phyloP scores from a whole-genome alignment of 352 stramenopile species.

The Phytopythium oedochilum region DNA sequence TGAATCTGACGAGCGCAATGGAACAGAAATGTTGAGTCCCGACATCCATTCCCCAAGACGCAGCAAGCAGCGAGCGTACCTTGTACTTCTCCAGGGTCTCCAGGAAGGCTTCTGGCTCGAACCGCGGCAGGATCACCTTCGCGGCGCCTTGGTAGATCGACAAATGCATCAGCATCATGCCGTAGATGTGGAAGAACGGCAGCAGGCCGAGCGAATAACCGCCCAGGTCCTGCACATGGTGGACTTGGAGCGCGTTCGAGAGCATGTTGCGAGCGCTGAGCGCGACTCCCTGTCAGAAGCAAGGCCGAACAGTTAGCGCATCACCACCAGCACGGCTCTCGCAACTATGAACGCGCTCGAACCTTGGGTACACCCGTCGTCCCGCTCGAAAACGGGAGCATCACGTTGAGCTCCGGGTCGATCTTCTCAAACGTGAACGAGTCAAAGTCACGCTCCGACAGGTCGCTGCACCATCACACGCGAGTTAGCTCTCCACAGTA shows the following conservation, averaged over 20 bases:
- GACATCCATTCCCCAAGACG: background rate
- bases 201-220: conserved; percentile 60
- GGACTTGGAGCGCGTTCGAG: conserved; percentile 84
- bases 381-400: conserved; percentile 92
- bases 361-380: conserved; percentile 91
- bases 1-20: conserved; percentile 17
- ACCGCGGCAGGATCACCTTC: conserved; percentile 86
- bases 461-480: conserved; percentile 30
- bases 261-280: conserved; percentile 89
- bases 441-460: conserved; percentile 27
- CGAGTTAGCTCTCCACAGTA: no score
- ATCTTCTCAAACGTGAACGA: conserved; percentile 36
- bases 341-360: background rate
- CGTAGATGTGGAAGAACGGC: conserved; percentile 97
- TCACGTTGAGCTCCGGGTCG: conserved; percentile 42
- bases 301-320: no score
- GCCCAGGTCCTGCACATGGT: conserved; percentile 58
- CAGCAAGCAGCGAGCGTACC: conserved; percentile 9
- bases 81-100: conserved; percentile 67
- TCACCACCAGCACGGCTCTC: background rate
- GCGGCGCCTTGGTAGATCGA: conserved; percentile 71
- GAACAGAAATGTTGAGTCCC: background rate
- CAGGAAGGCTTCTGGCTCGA: conserved; percentile 88
- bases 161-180: conserved; percentile 79
- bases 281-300: conserved; percentile 23